Percentiles rank a stretch among this genome's conserved stretches.
phyloP scores from a whole-genome alignment of 108 stramenopile genomes.

The Cyclotella choctawhatcheeana region DNA sequence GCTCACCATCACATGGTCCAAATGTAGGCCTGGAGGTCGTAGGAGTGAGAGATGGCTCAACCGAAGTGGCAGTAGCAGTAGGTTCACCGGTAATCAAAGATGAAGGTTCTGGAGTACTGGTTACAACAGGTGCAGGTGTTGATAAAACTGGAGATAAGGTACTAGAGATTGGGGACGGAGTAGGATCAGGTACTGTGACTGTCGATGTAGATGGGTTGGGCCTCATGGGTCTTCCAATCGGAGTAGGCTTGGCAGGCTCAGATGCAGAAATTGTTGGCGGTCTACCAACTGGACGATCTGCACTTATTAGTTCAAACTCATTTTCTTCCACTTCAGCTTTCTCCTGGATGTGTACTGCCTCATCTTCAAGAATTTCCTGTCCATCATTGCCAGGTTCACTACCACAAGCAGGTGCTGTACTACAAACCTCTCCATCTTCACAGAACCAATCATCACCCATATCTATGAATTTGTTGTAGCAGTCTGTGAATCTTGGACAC shows the following conservation, averaged over 20 bases:
- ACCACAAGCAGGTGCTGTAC: conserved; percentile 18
- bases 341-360: background rate
- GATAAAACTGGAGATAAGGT: background rate
- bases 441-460: conserved; percentile 50
- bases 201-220: conserved; percentile 1
- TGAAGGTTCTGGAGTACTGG: background rate
- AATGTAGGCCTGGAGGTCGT: background rate
- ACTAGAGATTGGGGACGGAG: background rate
- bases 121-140: background rate
- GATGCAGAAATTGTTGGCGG: background rate
- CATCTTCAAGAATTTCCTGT: background rate
- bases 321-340: background rate
- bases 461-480: conserved; percentile 40
- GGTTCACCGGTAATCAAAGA: too few species aligned
- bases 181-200: background rate
- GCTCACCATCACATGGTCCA: conserved; percentile 38
- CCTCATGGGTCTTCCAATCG: background rate
- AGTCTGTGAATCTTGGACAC: conserved; percentile 31
- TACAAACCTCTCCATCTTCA: conserved; percentile 27
- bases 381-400: background rate
- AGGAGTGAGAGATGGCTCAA: conserved; percentile 2
- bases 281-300: background rate
- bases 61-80: background rate
- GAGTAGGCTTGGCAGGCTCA: background rate
- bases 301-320: background rate